A percentile compares a stretch with the other conserved stretches of the same genome.
Conservation (phyloP, 169 alveolate genomes). For the Theileria orientalis region DNA sequence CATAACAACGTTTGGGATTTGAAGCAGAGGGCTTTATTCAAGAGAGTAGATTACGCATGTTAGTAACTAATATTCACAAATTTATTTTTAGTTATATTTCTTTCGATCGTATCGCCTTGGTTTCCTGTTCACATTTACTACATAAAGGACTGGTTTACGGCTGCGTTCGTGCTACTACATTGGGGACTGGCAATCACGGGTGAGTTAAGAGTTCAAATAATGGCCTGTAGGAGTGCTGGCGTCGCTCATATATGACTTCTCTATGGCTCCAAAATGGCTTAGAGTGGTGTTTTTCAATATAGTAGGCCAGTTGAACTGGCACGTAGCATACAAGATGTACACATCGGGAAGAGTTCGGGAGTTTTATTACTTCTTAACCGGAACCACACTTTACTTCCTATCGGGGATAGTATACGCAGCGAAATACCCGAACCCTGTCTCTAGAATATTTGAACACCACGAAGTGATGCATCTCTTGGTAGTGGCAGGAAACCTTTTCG, state of each 20-base stretch:
- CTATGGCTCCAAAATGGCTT: conserved; percentile 37
- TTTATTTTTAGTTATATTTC: conserved; percentile 62
- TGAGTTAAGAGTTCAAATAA: conserved; percentile 18
- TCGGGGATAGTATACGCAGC: conserved; percentile 69
- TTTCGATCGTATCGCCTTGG: conserved; percentile 68
- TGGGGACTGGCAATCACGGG: conserved; percentile 60
- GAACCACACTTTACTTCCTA: conserved; percentile 50
- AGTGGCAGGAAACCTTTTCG: conserved; percentile 52
- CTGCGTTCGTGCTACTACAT: conserved; percentile 37
- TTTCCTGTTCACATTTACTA: conserved; percentile 54
- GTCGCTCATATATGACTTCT: conserved; percentile 43
- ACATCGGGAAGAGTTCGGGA: neutral
- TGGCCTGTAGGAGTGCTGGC: conserved; percentile 24
- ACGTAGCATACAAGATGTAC: conserved; percentile 44
- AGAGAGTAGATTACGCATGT: conserved; percentile 64
- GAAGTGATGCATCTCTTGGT: conserved; percentile 71
- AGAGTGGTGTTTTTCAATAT: conserved; percentile 47
- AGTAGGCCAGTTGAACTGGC: conserved; percentile 49
- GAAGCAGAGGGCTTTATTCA: conserved; percentile 24
- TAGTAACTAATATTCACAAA: conserved; percentile 21
- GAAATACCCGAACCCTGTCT: conserved; percentile 65
- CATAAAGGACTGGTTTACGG: conserved; percentile 39
- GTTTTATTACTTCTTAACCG: neutral
- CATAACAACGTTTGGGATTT: conserved; percentile 22
- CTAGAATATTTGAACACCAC: conserved; percentile 69